Evolutionary conservation across 768 basidiomycete species (phyloP).

Genomic region (Podaxis rugospora): DNA sequence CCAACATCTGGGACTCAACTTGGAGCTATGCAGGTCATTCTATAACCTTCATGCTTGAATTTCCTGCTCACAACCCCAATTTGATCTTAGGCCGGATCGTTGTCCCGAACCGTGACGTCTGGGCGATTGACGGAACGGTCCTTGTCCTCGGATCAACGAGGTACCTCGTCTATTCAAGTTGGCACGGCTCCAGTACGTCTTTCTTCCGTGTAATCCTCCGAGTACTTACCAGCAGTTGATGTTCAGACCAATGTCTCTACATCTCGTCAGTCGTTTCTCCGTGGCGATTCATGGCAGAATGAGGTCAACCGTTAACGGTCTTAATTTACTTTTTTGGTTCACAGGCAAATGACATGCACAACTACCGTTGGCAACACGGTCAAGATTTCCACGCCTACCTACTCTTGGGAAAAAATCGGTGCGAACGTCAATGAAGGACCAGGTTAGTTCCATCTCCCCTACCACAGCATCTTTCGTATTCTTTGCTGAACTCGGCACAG

Average conservation of each 20-base stretch:
- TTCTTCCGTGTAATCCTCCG: not conserved
- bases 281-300: not conserved
- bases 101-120: conserved; percentile 29
- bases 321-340: not conserved
- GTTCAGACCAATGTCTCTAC: conserved; percentile 28
- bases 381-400: conserved; percentile 29
- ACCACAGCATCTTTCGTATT: not conserved
- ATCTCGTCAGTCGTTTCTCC: conserved; percentile 16
- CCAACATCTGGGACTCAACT: conserved; percentile 26
- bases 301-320: not conserved
- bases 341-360: conserved; percentile 23
- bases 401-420: conserved; percentile 27
- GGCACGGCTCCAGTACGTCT: conserved; percentile 25
- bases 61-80: not conserved
- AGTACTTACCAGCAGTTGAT: not conserved
- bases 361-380: conserved; percentile 24
- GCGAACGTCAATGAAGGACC: conserved; percentile 32
- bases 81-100: conserved; percentile 21
- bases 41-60: not conserved
- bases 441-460: conserved; percentile 4
- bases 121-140: conserved; percentile 30
- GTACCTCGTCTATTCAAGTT: conserved; percentile 30
- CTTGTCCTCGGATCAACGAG: conserved; percentile 18
- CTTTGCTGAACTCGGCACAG: not conserved
- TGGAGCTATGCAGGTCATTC: conserved; percentile 27